Base-by-base conservation (phyloP, 495 filamentous ascomycete species). In the Lindgomyces ingoldianus region DNA sequence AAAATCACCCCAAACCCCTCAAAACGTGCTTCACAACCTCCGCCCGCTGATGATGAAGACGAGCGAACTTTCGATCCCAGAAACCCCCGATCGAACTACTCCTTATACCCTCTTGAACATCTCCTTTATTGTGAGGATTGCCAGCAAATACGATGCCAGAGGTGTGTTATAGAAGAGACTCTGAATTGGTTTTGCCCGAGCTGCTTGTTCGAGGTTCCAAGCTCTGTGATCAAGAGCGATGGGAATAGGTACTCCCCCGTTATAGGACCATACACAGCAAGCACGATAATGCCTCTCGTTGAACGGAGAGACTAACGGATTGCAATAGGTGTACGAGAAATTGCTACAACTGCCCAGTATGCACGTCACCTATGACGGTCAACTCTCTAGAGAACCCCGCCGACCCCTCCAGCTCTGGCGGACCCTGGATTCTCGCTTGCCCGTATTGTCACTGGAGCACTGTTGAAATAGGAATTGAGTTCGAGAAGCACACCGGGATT, bases 61-160 rank as follows among this genome's bases (percentile, higher is more conserved):
- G 90, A 91, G 30, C 79, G 81, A 63, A 88, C 90, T 12, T 97
- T 98, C 72, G 88, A 98, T 70, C 92, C 95, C 0, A 84, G 88
- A 42, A 86, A 87, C 29, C 84, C 89, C 1, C 85, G 95, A 4
- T 87, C 93, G 33, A 93, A 90, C 73, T 96, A 89, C 79, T 90
- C 90, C 42, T 81, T 98, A 33, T 96, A 91, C 74, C 92, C 93
- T 0, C 84, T 96, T n/a, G 92, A 98, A 70, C 89, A 94, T 70
- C 84, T 98, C 8, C 81, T 96, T 11, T 98, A 92, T 76, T 98
- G 94, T 77, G 91, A 96, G 71, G 95, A 97, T 73, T 98, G 94
- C 74, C 91, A 94, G 66, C 87, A 96, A 76, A 93, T 98, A 57
- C 88, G 93, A 65, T 98, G 94, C 71, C 90, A 91, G 6, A 82